Conservation (phyloP, 2,329 filamentous ascomycete genomes). For the Lizonia empirigonia region DNA sequence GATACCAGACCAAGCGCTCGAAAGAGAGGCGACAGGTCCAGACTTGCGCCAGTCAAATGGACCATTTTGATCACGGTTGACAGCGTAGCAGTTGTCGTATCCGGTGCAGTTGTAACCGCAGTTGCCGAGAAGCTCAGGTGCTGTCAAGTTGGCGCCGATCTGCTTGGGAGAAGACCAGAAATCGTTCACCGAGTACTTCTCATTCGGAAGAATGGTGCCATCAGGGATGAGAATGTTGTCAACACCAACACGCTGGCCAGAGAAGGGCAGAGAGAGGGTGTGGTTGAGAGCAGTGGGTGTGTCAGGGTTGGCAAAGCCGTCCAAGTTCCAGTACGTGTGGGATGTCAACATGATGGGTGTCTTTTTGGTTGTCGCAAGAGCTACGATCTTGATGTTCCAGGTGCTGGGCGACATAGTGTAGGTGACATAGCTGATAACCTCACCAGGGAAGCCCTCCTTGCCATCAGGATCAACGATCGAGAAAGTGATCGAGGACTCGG, state of each 20-base stretch:
- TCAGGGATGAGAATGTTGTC: conserved; percentile 61
- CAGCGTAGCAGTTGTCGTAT: conserved; percentile 78
- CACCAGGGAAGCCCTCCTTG: conserved; percentile 77
- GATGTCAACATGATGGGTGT: conserved; percentile 83
- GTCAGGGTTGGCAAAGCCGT: conserved; percentile 76
- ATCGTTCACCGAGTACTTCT: conserved; percentile 71
- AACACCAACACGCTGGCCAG: conserved; percentile 69
- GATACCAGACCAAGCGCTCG: conserved; percentile 80
- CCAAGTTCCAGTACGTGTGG: conserved; percentile 82
- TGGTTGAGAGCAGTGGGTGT: conserved; percentile 71
- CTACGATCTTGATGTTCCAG: conserved; percentile 76
- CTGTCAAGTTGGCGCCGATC: conserved; percentile 71
- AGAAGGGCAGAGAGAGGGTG: conserved; percentile 74
- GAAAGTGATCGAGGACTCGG: conserved; percentile 72
- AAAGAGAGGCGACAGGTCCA: conserved; percentile 67
- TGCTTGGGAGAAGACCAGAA: conserved; percentile 84
- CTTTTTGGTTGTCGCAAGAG: conserved; percentile 71
- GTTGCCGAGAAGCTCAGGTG: conserved; percentile 68
- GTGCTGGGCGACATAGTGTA: conserved; percentile 70
- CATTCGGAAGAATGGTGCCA: conserved; percentile 70
- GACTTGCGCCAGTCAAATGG: conserved; percentile 68
- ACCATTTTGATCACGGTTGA: conserved; percentile 65
- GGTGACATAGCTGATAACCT: conserved; percentile 74
- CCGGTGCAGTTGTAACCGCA: conserved; percentile 84
- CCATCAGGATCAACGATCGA: conserved; percentile 74